These are phyloP conservation scores for Astragalus membranaceus DNA, from an alignment of 306 rosid species.

Conservation along the genomic window DNA sequence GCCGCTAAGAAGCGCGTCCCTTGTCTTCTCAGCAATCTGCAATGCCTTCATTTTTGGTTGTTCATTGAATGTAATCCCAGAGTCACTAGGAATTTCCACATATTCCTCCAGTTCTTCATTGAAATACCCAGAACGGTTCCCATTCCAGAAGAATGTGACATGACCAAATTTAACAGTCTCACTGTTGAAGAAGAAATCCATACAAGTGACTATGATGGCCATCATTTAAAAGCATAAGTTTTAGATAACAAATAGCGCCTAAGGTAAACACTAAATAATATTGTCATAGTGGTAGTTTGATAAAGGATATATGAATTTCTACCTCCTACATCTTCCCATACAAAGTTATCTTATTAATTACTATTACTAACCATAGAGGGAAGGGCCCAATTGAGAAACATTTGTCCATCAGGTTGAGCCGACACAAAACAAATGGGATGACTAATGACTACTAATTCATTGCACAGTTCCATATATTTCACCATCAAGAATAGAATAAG, in stretches of 20 bases:
- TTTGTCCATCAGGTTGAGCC: too few species aligned
- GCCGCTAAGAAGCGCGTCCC: constrained; percentile 81
- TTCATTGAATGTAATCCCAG: constrained; percentile 85
- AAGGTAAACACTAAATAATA: not conserved
- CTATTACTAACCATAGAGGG: too few species aligned
- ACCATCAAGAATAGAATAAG: constrained; percentile 2
- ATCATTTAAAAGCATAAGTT: constrained; percentile 2
- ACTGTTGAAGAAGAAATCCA: constrained; percentile 33
- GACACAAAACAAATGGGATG: too few species aligned
- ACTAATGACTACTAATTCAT: not conserved
- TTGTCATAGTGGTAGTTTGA: too few species aligned
- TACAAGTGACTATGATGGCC: not conserved
- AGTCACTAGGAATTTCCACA: constrained; percentile 90
- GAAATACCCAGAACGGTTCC: constrained; percentile 92
- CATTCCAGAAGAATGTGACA: constrained; percentile 99
- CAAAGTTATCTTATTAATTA: too few species aligned
- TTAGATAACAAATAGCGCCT: not conserved
- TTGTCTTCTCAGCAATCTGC: constrained; percentile 82
- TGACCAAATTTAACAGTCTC: constrained; percentile 99
- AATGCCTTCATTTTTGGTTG: constrained; percentile 91
- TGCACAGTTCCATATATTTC: not conserved
- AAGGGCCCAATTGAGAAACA: too few species aligned
- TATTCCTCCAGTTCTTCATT: constrained; percentile 68
- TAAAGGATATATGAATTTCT: too few species aligned
- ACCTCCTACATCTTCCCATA: too few species aligned